These are phyloP conservation scores for Immersiella caudata DNA, from an alignment of 495 filamentous ascomycete species.

Conservation along the genomic window DNA sequence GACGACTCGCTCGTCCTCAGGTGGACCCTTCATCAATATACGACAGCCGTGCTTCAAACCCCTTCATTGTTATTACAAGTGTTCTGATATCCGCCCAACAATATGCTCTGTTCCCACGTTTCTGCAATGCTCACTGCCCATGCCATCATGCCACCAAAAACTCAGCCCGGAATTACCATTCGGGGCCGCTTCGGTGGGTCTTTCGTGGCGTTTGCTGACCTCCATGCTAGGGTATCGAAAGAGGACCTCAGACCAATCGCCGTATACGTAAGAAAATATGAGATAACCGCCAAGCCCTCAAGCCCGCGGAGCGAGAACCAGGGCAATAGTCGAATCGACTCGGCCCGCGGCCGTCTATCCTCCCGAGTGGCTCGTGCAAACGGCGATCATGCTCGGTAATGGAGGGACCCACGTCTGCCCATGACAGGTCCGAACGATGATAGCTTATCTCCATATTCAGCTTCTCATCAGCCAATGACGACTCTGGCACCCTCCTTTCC, in stretches of 20 bases:
- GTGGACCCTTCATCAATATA: no score
- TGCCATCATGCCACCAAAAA: not conserved
- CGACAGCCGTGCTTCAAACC: not conserved
- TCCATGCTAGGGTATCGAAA: conserved; percentile 1
- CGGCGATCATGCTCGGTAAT: not conserved
- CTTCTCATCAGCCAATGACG: conserved; percentile 51
- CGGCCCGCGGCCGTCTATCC: not conserved
- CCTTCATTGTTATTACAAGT: not conserved
- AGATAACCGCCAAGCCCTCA: not conserved
- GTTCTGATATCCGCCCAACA: not conserved
- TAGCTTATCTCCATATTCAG: not conserved
- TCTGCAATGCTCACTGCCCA: not conserved
- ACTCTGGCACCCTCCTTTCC: conserved; percentile 93
- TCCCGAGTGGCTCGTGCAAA: not conserved
- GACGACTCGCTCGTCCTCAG: no score
- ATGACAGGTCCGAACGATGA: not conserved
- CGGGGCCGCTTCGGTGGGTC: not conserved
- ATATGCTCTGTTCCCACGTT: not conserved
- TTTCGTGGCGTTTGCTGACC: not conserved
- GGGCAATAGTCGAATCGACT: not conserved
- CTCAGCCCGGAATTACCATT: not conserved
- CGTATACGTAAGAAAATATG: not conserved
- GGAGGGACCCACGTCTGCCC: not conserved
- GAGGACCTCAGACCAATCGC: not conserved
- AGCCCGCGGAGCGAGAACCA: not conserved